Evolutionary conservation across 345 rosid species (phyloP).

Genomic region (Salix koriyanagi): DNA sequence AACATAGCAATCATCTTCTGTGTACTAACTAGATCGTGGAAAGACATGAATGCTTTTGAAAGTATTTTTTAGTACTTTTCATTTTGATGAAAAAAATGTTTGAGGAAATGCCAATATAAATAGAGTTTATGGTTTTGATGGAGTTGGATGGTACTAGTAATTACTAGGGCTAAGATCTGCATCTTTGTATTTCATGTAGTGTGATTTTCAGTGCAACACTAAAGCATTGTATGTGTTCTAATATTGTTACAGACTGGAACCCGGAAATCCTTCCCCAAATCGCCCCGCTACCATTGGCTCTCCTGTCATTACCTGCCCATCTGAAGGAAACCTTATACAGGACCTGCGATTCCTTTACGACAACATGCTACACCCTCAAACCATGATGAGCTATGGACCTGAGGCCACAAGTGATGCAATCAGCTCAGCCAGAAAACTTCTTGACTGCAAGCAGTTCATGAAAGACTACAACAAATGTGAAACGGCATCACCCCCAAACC

Average conservation of each 20-base stretch:
- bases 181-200: not conserved
- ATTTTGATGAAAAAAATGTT: not conserved
- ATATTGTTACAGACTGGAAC: conserved; percentile 49
- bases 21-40: not conserved
- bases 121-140: not conserved
- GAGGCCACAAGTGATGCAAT: conserved; percentile 16
- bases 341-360: conserved; percentile 49
- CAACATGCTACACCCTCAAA: conserved; percentile 39
- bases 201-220: not conserved
- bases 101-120: not conserved
- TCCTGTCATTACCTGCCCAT: conserved; percentile 28
- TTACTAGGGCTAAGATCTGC: not conserved
- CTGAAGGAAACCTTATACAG: conserved; percentile 41
- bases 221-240: not conserved
- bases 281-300: conserved; percentile 6
- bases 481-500: conserved; percentile 4
- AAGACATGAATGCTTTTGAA: not conserved
- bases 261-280: conserved; percentile 24
- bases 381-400: no score
- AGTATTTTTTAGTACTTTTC: not conserved
- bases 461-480: conserved; percentile 42
- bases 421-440: conserved; percentile 49
- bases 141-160: not conserved
- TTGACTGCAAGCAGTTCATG: conserved; percentile 73
- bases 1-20: not conserved